Evolutionary conservation across 257 asterid species (phyloP), one percentile per base, ranked within the genome.

Genomic region (Gentiana dahurica): DNA sequence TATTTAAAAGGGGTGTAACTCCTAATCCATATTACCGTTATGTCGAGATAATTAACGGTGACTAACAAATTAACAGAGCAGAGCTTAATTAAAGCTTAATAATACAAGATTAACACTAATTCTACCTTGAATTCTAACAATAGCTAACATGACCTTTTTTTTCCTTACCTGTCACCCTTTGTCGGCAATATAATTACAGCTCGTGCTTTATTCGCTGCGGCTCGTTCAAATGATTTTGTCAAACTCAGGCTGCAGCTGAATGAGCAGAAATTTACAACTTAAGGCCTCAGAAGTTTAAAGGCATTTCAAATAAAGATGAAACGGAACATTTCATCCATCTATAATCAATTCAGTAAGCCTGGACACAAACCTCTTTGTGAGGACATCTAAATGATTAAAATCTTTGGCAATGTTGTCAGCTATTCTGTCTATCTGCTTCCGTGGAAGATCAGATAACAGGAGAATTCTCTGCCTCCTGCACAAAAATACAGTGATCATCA

Each of bases 151-250:
- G 24, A 24, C 24, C 0, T 24, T 24, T 0, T 24, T 24, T 24
- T 24, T 68, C 62, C 71, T 66, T 73, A 83, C 98, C 94, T 77
- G 59, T 87, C 95, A 55, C 84, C 95, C 72, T 83, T 87, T 32
- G 94, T 74, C 5, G 95, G 97, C 65, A 91, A 71, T 85, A 91
- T 85, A 57, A 91, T 89, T 61, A 87, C 80, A 55, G 97, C 94
- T 49, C 96, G 94, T 63, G 98, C 95, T 64, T 85, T 87, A 79
- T 72, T 78, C 36, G 97, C 98, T 52, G 97, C 98, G 65, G 97
- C 98, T 73, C 97, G 73, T 71, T 91, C 95, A 72, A 87, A 91
- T 65, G 98, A 91, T 70, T 77, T 81, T 15, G 97, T 91, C 74
- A 87, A 68, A 70, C 89, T 91, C 59, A 87, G 80, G 69, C 94